Base-by-base conservation (phyloP, 31 red algal species). In the Pterothamnion heteromorphum region DNA sequence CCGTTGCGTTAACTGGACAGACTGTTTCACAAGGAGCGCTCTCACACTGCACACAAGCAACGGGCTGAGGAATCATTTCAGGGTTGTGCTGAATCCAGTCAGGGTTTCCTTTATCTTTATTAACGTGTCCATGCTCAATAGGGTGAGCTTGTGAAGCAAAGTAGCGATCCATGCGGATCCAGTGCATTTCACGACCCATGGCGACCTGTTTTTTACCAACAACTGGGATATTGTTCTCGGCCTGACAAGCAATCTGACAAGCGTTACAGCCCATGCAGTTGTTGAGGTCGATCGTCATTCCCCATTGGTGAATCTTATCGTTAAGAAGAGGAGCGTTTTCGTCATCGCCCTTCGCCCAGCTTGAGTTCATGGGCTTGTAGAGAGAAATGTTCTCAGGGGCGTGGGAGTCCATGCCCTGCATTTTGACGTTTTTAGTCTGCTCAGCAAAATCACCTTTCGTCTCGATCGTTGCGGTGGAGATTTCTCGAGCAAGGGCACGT, bases 81-180 rank as follows among this genome's bases (percentile, higher is more conserved):
- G 78, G 14, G 5, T 83, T 26, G 5, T 83, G 23, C 5, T 5
- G 5, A 27, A 30, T 30, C 23, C 78, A n/a, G 9, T 83, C 14
- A 26, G n/a, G n/a, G n/a, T n/a, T n/a, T n/a, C n/a, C n/a, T n/a
- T n/a, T n/a, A n/a, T n/a, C n/a, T n/a, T n/a, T n/a, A n/a, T n/a
- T n/a, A n/a, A n/a, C n/a, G n/a, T n/a, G n/a, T n/a, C n/a, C n/a
- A n/a, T n/a, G n/a, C n/a, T n/a, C n/a, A n/a, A n/a, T n/a, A n/a
- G n/a, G n/a, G n/a, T n/a, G n/a, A n/a, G n/a, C n/a, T n/a, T n/a
- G n/a, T n/a, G n/a, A n/a, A n/a, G n/a, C n/a, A n/a, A 83, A 83
- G 78, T 83, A 83, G 78, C 78, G 78, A 27, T 83, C 78, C 23
- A 83, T 83, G 23, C 78, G 78, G 5, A 83, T 83, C 78, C 78